Evolutionary conservation across 257 asterid species (phyloP), one percentile per base, ranked within the genome.

Genomic region (Solanum piurae): DNA sequence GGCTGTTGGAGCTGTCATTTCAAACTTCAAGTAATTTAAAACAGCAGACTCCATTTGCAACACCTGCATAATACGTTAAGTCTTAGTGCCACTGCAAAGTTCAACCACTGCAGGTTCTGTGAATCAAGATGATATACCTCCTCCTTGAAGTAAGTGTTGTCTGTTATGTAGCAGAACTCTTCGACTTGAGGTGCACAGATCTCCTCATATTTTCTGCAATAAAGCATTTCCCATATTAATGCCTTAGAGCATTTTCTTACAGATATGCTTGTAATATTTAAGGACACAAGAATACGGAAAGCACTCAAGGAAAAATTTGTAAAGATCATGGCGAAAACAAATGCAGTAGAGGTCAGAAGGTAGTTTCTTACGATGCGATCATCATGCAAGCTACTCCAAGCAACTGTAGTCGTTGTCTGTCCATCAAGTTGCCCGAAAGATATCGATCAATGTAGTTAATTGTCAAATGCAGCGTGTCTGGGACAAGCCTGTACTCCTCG

Each of bases 381-480:
- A 97, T 95, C 99, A 97, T 95, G 93, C 98, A 95, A 91, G 98
- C 94, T 27, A 96, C 98, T 72, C 99, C 99, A 84, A 97, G 98
- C 90, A 95, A 89, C 69, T 95, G 98, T 91, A 97, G 84, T 87
- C 96, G 87, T 88, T 95, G 98, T 87, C 98, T 90, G 88, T 96
- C 98, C 98, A 97, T 93, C 60, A 91, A 73, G 87, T 95, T 97
- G 38, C 98, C 99, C 27, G 98, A 97, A 73, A 97, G 99, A 89
- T 97, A 97, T 18, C 99, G 99, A 89, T 95, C 99, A 1, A 97
- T 93, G 74, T 95, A 97, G 91, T 97, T 97, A 31, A 96, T 98
- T 9, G 99, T 93, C 79, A 96, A 93, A 90, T 92, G 93, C 92
- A 96, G 89, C 8, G 99, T 96, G 86, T 96, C 99, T 0, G 99